Base-by-base conservation (phyloP, 352 stramenopile species). In the Globisporangium megalacanthum region DNA sequence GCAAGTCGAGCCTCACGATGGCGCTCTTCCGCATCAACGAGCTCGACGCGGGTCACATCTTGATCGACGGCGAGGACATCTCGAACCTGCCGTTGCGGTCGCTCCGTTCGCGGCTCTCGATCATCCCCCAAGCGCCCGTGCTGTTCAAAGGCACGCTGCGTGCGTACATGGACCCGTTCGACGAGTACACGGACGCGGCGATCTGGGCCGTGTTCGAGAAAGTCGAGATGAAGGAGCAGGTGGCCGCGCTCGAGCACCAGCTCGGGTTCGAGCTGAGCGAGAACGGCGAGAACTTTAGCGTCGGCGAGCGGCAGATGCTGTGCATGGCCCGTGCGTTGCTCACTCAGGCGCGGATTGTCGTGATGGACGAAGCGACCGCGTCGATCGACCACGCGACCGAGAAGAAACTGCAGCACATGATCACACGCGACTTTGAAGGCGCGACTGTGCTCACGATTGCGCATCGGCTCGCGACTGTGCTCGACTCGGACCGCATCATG, bases 11-110 rank as follows among this genome's bases (percentile, higher is more conserved):
- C 52, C 68, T 98, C 9, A 90, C 88, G 13, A 79, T 92, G 53
- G 89, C 92, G 29, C 70, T 99, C 14, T 97, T 98, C 67, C 88
- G 96, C 15, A 73, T 98, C 46, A 87, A 97, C 31, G 92, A 98
- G 61, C 68, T 97, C 35, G 85, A 70, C 14, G 31, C 61, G 5
- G 89, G 89, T 25, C 58, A 46, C 9, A 91, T 97, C 52, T 35
- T 75, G 25, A 69, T 97, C 31, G 86, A 96, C 69, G 86, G 83
- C 33, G 46, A 58, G 35, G 62, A 72, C 51, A 70, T 69, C 33
- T 22, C 49, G n/a, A 53, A 13, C 17, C 25, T 71, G 25, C 49
- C 49, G n/a, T 35, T 54, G 33, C 49, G 31, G n/a, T 44, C 29
- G 33, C 37, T 45, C 87, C 35, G 92, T 80, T 54, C 87, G 93